Conservation (phyloP, 345 rosid genomes). For the Citrus trifoliata region DNA sequence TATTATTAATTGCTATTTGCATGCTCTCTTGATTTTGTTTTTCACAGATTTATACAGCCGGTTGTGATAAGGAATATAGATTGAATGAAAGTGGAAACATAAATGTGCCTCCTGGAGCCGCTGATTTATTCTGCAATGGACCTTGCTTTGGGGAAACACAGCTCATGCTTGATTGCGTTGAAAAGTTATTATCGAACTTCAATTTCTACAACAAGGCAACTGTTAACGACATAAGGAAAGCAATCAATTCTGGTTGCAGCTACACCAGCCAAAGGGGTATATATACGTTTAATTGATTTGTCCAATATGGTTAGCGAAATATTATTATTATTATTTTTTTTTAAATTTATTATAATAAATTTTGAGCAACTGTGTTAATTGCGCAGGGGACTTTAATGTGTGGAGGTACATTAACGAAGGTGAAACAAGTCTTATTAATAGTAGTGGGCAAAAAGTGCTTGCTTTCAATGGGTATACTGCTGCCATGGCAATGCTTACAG, state of each 20-base stretch:
- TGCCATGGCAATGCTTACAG: conserved; percentile 24
- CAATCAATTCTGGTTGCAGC: conserved; percentile 49
- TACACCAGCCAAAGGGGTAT: conserved; percentile 45
- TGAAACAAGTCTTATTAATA: conserved; percentile 23
- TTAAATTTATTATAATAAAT: too few relatives aligned
- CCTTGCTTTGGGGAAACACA: conserved; percentile 57
- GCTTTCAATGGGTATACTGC: conserved; percentile 6
- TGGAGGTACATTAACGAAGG: conserved; percentile 35
- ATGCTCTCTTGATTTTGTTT: background rate
- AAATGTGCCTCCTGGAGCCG: conserved; percentile 44
- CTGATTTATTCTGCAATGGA: conserved; percentile 45
- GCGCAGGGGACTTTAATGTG: conserved; percentile 47
- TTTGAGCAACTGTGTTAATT: background rate
- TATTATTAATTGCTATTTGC: background rate
- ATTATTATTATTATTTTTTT: too few relatives aligned
- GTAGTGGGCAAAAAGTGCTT: conserved; percentile 15
- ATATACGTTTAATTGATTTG: background rate
- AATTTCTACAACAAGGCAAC: conserved; percentile 46
- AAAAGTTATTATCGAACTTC: conserved; percentile 41
- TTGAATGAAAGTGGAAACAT: conserved; percentile 45
- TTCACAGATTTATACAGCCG: conserved; percentile 36
- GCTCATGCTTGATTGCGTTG: conserved; percentile 43
- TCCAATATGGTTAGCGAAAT: background rate
- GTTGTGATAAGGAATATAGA: conserved; percentile 45
- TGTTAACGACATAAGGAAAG: conserved; percentile 29